A percentile compares a stretch with the other conserved stretches of the same genome.
Evolutionary conservation across 176 grass and related monocot genomes (phyloP).

Genomic region (Puccinellia tenuiflora): DNA sequence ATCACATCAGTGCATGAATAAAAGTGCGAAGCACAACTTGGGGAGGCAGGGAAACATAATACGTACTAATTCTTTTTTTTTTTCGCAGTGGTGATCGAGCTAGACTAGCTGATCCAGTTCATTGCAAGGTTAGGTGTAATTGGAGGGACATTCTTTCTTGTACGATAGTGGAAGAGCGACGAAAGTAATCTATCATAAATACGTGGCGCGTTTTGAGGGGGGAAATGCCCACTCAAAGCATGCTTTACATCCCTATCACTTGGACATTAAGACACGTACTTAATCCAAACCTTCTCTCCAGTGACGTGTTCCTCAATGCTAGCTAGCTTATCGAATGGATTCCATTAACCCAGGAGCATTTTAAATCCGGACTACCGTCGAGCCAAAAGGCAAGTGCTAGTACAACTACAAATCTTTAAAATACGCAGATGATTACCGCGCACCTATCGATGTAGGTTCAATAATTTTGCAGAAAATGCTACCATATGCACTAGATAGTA

Average conservation of each 20-base stretch:
- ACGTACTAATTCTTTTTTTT: neutral
- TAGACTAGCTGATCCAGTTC: constrained; percentile 9
- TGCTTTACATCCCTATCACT: constrained; percentile 38
- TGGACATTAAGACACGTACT: constrained; percentile 36
- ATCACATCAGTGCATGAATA: constrained; percentile 36
- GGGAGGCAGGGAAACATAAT: neutral
- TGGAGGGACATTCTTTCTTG: constrained; percentile 35
- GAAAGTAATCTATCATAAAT: constrained; percentile 30
- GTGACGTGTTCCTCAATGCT: constrained; percentile 22
- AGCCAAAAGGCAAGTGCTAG: constrained; percentile 30
- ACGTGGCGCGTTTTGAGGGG: constrained; percentile 22
- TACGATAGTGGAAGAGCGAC: constrained; percentile 26
- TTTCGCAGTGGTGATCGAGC: neutral
- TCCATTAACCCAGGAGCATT: constrained; percentile 15
- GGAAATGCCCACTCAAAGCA: neutral
- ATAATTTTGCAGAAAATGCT: neutral
- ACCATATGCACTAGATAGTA: neutral
- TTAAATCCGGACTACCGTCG: neutral
- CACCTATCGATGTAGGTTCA: neutral
- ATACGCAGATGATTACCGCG: neutral
- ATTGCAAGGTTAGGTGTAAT: constrained; percentile 28
- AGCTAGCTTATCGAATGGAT: constrained; percentile 12
- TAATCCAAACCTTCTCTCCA: constrained; percentile 32
- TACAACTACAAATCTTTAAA: neutral
- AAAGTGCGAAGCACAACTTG: constrained; percentile 21